These are phyloP conservation scores for Saprolegnia parasitica DNA, from an alignment of 352 stramenopile genomes.

Conservation along the genomic window DNA sequence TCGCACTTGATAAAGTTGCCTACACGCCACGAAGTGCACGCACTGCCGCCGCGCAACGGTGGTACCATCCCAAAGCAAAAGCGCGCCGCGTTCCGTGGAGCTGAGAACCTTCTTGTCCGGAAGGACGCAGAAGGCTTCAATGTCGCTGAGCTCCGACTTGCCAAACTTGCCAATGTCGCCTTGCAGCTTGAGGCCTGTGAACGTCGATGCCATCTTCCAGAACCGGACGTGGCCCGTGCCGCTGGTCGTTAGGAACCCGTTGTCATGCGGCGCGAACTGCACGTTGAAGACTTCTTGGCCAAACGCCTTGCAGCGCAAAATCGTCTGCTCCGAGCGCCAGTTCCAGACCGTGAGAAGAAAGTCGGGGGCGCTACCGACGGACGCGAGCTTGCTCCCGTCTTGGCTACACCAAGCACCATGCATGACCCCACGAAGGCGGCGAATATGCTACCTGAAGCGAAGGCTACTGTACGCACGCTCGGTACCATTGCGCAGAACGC, in stretches of 20 bases:
- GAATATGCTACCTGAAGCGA: constrained; percentile 49
- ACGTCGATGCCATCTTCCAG: constrained; percentile 95
- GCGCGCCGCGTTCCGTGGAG: constrained; percentile 73
- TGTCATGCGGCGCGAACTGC: constrained; percentile 81
- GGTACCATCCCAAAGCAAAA: constrained; percentile 89
- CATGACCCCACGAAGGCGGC: background rate
- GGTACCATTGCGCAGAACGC: constrained; percentile 78
- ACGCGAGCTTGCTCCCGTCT: constrained; percentile 85
- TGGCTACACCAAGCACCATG: constrained; percentile 37
- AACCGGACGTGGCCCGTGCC: constrained; percentile 93
- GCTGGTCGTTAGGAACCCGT: constrained; percentile 88
- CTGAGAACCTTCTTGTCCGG: constrained; percentile 93
- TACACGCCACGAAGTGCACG: background rate
- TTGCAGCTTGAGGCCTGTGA: constrained; percentile 94
- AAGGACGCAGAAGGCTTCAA: constrained; percentile 91
- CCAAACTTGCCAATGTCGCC: constrained; percentile 95
- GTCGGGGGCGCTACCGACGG: constrained; percentile 81
- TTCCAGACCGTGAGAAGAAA: constrained; percentile 93
- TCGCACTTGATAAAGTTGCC: constrained; percentile 94
- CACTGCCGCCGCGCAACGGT: background rate
- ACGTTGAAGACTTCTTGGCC: constrained; percentile 92
- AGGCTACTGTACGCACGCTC: constrained; percentile 76
- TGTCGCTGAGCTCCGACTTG: constrained; percentile 91
- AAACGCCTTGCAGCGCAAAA: constrained; percentile 91
- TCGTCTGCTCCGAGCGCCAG: constrained; percentile 85